Percentiles rank a stretch among this genome's conserved stretches.
These are phyloP conservation scores for Entomortierella beljakovae DNA, from an alignment of 192 early-diverging fungal species.

Conservation along the genomic window DNA sequence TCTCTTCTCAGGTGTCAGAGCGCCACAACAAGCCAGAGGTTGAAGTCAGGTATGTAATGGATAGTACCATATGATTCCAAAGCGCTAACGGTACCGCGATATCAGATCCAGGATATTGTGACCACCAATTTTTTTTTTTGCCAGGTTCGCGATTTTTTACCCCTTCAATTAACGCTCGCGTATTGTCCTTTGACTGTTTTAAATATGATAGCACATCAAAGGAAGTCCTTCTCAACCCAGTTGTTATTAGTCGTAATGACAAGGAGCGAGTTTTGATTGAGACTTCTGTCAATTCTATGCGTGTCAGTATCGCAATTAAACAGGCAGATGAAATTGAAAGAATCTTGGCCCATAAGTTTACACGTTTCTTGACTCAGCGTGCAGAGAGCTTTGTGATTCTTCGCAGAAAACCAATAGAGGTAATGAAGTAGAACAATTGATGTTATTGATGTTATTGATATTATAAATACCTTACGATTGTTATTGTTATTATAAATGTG, in stretches of 20 bases:
- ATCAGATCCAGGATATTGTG: not conserved
- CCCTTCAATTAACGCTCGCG: no score
- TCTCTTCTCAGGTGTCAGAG: slow-evolving; percentile 96
- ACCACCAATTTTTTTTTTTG: no score
- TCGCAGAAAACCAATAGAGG: slow-evolving; percentile 88
- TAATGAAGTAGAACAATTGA: slow-evolving; percentile 30
- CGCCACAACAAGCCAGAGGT: slow-evolving; percentile 99
- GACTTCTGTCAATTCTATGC: slow-evolving; percentile 92
- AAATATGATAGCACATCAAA: slow-evolving; percentile 68
- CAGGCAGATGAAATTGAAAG: slow-evolving; percentile 98
- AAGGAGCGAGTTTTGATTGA: slow-evolving; percentile 95
- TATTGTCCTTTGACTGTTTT: not conserved
- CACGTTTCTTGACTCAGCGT: slow-evolving; percentile 97
- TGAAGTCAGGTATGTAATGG: slow-evolving; percentile 77
- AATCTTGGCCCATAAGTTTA: slow-evolving; percentile 95
- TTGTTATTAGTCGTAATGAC: slow-evolving; percentile 90
- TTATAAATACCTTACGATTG: not conserved
- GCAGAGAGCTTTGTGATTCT: slow-evolving; percentile 97
- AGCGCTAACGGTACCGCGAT: not conserved
- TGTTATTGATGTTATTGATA: no score
- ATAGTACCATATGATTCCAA: not conserved
- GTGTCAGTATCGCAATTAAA: slow-evolving; percentile 96
- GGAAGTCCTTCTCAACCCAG: slow-evolving; percentile 88
- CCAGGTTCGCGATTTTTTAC: no score
- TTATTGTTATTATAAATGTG: not conserved